phyloP scores from a whole-genome alignment of 2,329 filamentous ascomycete genomes.

The Penicillium janthinellum region DNA sequence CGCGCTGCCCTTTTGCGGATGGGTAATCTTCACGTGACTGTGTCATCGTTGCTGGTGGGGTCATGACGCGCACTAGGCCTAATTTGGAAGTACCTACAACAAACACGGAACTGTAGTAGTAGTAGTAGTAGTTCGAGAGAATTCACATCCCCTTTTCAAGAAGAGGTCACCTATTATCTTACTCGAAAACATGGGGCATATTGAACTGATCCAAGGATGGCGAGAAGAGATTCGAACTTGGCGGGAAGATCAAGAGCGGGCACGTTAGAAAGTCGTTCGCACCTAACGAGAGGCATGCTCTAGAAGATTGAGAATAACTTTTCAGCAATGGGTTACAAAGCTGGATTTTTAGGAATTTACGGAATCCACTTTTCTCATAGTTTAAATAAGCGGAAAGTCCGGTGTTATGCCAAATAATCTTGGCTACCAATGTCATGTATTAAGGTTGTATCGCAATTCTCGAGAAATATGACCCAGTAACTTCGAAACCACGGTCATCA shows the following conservation, averaged over 20 bases:
- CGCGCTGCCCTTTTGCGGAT: slow-evolving; percentile 40
- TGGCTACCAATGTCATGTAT: neutral
- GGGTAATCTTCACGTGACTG: slow-evolving; percentile 4
- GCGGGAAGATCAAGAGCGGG: neutral
- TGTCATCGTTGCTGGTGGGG: neutral
- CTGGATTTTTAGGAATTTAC: no score
- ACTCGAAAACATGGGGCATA: no score
- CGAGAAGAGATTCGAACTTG: neutral
- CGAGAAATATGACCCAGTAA: neutral
- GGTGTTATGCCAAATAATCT: neutral
- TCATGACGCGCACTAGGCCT: neutral
- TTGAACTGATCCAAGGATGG: no score
- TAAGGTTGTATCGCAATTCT: neutral
- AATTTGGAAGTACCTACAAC: neutral
- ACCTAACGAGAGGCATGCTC: neutral
- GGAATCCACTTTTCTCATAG: neutral
- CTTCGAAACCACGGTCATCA: no score
- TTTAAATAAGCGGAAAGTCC: neutral
- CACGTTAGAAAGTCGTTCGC: neutral
- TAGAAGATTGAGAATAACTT: neutral
- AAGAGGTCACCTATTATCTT: no score
- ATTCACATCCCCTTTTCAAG: no score
- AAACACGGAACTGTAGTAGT: neutral
- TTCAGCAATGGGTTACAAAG: neutral
- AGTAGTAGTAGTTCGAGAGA: no score